phyloP scores from a whole-genome alignment of 1,139 yeast species.

The Hemisphaericaspora lyxosophila region DNA sequence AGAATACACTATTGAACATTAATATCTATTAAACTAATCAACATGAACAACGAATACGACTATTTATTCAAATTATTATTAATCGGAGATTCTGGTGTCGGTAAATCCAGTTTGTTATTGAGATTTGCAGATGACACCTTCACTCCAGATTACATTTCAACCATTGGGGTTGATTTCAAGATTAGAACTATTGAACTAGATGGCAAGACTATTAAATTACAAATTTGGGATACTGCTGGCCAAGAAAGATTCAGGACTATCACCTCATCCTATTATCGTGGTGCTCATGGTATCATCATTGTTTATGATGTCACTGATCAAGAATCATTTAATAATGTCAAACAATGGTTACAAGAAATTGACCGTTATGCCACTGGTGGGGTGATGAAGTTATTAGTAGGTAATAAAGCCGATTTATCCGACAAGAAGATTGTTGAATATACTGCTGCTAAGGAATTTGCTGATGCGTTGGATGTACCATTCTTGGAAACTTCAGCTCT shows the following conservation, averaged over 20 bases:
- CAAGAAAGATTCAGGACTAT: conserved; percentile 98
- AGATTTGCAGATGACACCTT: conserved; percentile 98
- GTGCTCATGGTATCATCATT: conserved; percentile 97
- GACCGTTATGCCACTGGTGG: conserved; percentile 98
- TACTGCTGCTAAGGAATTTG: conserved; percentile 96
- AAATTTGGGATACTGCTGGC: conserved; percentile 99
- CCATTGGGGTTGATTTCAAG: conserved; percentile 97
- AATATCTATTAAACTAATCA: neutral
- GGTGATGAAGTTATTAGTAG: conserved; percentile 92
- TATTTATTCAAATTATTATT: conserved; percentile 88
- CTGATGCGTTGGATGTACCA: conserved; percentile 93
- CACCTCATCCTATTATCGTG: conserved; percentile 96
- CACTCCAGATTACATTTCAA: conserved; percentile 94
- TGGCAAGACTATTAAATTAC: conserved; percentile 95
- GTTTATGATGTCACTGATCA: conserved; percentile 98
- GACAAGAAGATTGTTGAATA: conserved; percentile 96
- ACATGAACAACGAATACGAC: conserved; percentile 90
- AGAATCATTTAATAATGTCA: conserved; percentile 94
- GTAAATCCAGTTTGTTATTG: conserved; percentile 90
- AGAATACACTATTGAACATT: neutral
- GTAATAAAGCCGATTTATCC: conserved; percentile 92
- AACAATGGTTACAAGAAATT: conserved; percentile 98
- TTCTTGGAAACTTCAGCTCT: conserved; percentile 96
- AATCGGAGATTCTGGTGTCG: conserved; percentile 98
- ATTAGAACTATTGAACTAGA: conserved; percentile 95